phyloP scores from a whole-genome alignment of 306 rosid species.

The Glycine tomentella region DNA sequence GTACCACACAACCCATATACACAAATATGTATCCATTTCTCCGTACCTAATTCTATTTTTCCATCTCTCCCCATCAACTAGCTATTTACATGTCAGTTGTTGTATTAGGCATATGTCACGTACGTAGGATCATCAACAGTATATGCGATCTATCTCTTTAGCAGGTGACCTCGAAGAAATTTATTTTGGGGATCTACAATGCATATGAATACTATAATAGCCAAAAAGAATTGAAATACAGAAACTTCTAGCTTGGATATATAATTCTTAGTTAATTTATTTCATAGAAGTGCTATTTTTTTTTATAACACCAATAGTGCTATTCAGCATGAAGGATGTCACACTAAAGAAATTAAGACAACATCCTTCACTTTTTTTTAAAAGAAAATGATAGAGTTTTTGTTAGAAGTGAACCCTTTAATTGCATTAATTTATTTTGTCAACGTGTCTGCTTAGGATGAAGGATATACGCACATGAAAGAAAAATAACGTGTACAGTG shows the following conservation, averaged over 20 bases:
- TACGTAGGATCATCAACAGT: not conserved
- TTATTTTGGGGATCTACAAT: not conserved
- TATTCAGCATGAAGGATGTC: not conserved
- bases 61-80: too few relatives aligned
- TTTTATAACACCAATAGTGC: too few relatives aligned
- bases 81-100: too few relatives aligned
- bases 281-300: not conserved
- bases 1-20: too few relatives aligned
- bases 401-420: too few relatives aligned
- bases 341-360: not conserved
- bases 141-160: not conserved
- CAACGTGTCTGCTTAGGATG: not conserved
- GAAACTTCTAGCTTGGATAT: not conserved
- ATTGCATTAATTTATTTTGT: not conserved
- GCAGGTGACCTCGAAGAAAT: not conserved
- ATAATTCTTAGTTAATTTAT: not conserved
- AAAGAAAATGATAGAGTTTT: too few relatives aligned
- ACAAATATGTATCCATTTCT: too few relatives aligned
- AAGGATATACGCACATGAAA: too few relatives aligned
- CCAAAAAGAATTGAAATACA: not conserved
- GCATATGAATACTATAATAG: not conserved
- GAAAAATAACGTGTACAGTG: too few relatives aligned
- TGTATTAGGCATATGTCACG: too few relatives aligned
- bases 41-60: too few relatives aligned
- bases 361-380: too few relatives aligned